phyloP scores from a whole-genome alignment of 768 basidiomycete genomes.

The Amanita pseudoporphyria region DNA sequence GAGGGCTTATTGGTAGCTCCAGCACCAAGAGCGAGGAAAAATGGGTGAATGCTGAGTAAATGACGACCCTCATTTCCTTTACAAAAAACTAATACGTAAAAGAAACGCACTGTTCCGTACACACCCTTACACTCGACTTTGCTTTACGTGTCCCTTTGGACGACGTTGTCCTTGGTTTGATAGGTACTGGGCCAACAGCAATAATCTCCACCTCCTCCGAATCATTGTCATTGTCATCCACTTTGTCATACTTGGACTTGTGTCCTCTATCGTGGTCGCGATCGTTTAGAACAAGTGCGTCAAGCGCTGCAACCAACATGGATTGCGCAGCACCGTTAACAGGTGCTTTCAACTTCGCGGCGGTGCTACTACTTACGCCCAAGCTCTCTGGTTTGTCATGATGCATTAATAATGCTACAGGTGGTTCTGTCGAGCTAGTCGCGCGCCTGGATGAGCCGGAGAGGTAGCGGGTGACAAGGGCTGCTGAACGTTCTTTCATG shows the following conservation, averaged over 20 bases:
- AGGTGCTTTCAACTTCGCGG: background rate
- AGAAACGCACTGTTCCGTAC: background rate
- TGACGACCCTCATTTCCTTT: background rate
- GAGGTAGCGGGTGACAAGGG: background rate
- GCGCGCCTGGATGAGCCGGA: background rate
- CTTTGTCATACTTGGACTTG: background rate
- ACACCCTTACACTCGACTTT: background rate
- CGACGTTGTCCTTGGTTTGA: background rate
- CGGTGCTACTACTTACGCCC: background rate
- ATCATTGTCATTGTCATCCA: background rate
- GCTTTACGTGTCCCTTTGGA: background rate
- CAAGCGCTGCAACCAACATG: background rate
- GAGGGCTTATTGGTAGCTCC: background rate
- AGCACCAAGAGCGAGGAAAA: background rate
- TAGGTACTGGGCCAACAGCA: background rate
- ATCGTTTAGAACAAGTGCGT: background rate
- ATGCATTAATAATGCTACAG: background rate
- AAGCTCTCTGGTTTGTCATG: background rate
- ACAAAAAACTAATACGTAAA: background rate
- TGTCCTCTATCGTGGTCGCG: background rate
- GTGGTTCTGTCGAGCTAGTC: background rate
- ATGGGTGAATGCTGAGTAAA: background rate
- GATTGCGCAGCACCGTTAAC: background rate
- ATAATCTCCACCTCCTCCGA: constrained; percentile 6
- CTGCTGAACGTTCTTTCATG: background rate